Percentiles rank a stretch among this genome's conserved stretches.
Conservation (phyloP, 2,329 filamentous ascomycete genomes). For the Aspergillus sclerotialis region DNA sequence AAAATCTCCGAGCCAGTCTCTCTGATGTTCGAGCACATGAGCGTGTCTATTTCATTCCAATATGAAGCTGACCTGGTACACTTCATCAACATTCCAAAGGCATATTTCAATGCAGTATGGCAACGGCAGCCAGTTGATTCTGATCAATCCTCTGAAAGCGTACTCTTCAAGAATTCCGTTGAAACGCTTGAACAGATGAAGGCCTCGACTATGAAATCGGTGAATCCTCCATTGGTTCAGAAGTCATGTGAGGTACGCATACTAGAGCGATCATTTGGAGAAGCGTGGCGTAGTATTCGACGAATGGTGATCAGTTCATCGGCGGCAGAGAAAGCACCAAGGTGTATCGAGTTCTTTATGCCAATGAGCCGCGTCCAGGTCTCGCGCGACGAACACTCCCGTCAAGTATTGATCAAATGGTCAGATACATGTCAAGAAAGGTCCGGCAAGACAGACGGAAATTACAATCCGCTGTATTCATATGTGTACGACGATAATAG, state of each 20-base stretch:
- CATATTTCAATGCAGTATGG: slow-evolving; percentile 25
- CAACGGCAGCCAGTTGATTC: slow-evolving; percentile 24
- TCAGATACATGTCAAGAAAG: slow-evolving; percentile 23
- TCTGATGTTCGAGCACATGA: slow-evolving; percentile 18
- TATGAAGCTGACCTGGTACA: slow-evolving; percentile 18
- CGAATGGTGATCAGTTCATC: slow-evolving; percentile 26
- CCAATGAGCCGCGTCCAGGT: slow-evolving; percentile 23
- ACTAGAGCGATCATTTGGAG: slow-evolving; percentile 20
- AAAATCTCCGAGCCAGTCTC: slow-evolving; percentile 18
- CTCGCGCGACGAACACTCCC: slow-evolving; percentile 13
- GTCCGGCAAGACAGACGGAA: slow-evolving; percentile 23
- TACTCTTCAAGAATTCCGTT: slow-evolving; percentile 22
- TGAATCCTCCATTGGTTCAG: slow-evolving; percentile 16
- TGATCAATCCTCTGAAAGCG: slow-evolving; percentile 19
- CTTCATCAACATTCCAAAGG: slow-evolving; percentile 24
- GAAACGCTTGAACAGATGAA: slow-evolving; percentile 23
- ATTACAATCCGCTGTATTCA: slow-evolving; percentile 20
- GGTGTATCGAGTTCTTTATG: slow-evolving; percentile 23
- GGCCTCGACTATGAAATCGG: slow-evolving; percentile 21
- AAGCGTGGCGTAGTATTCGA: slow-evolving; percentile 22
- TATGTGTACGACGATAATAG: slow-evolving; percentile 24
- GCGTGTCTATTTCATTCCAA: slow-evolving; percentile 22
- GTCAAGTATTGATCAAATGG: slow-evolving; percentile 22
- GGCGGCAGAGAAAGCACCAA: slow-evolving; percentile 16
- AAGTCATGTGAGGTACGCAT: slow-evolving; percentile 25